A percentile compares a stretch with the other conserved stretches of the same genome.
Evolutionary conservation across 306 rosid genomes (phyloP).

Genomic region (Fragaria iinumae): DNA sequence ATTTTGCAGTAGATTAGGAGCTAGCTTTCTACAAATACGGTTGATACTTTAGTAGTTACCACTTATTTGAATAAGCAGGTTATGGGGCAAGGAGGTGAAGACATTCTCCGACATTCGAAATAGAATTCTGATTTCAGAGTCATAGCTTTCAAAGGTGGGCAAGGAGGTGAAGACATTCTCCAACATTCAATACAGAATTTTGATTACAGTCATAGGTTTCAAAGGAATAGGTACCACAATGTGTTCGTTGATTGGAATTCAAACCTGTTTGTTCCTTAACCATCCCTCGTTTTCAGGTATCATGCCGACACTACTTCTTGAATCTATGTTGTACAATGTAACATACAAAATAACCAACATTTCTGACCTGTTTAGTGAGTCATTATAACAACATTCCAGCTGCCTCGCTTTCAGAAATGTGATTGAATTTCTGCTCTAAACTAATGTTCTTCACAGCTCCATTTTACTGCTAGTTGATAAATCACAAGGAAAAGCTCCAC

Average conservation of each 20-base stretch:
- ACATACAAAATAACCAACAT: neutral
- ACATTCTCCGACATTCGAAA: conserved; percentile 59
- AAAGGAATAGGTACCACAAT: neutral
- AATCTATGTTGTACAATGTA: neutral
- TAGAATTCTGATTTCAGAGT: conserved; percentile 44
- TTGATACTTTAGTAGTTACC: neutral
- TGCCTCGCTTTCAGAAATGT: neutral
- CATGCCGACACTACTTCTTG: neutral
- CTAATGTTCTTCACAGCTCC: neutral
- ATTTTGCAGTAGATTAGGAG: neutral
- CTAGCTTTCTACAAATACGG: neutral
- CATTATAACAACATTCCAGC: too few relatives aligned
- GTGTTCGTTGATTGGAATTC: neutral
- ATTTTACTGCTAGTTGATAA: too few relatives aligned
- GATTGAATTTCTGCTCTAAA: neutral
- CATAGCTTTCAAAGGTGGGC: conserved; percentile 43
- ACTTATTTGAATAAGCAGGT: conserved; percentile 48
- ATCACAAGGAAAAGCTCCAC: neutral
- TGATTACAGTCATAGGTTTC: conserved; percentile 34
- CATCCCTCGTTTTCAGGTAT: neutral
- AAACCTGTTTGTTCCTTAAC: neutral
- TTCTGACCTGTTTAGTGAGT: neutral
- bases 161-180: conserved; percentile 68
- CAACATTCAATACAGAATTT: conserved; percentile 50
- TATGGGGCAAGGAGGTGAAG: conserved; percentile 86